phyloP scores from a whole-genome alignment of 495 filamentous ascomycete species.

The Penicillium pancosmium region DNA sequence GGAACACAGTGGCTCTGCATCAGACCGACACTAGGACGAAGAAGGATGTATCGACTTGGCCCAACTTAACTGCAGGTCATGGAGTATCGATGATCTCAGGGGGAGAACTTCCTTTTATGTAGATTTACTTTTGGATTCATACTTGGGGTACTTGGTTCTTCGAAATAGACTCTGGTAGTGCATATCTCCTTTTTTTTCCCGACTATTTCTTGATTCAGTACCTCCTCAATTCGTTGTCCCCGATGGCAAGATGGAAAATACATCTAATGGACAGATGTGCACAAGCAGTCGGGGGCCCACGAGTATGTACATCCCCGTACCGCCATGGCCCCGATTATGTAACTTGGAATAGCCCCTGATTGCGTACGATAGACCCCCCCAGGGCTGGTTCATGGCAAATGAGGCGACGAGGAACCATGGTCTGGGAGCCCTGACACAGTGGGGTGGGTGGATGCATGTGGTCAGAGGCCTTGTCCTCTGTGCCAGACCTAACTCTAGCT shows the following conservation, averaged over 20 bases:
- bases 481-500: background rate
- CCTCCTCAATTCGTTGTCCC: too few species aligned
- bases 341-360: slow-evolving; percentile 28
- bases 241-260: too few species aligned
- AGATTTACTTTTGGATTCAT: too few species aligned
- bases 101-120: background rate
- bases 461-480: background rate
- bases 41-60: slow-evolving; percentile 33
- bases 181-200: too few species aligned
- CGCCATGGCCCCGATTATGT: slow-evolving; percentile 18
- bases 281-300: too few species aligned
- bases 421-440: slow-evolving; percentile 36
- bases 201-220: too few species aligned
- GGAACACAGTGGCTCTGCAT: slow-evolving; percentile 36
- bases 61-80: slow-evolving; percentile 29
- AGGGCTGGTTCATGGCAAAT: slow-evolving; percentile 32
- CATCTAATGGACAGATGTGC: too few species aligned
- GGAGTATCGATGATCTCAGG: slow-evolving; percentile 28
- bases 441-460: slow-evolving; percentile 25
- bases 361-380: slow-evolving; percentile 30
- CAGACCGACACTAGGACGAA: slow-evolving; percentile 34
- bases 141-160: too few species aligned
- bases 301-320: background rate
- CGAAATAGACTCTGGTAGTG: too few species aligned
- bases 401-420: slow-evolving; percentile 36